Evolutionary conservation across 192 early-diverging fungal genomes (phyloP), one percentile per base, ranked within the genome.

Genomic region (Linnemannia zychae): DNA sequence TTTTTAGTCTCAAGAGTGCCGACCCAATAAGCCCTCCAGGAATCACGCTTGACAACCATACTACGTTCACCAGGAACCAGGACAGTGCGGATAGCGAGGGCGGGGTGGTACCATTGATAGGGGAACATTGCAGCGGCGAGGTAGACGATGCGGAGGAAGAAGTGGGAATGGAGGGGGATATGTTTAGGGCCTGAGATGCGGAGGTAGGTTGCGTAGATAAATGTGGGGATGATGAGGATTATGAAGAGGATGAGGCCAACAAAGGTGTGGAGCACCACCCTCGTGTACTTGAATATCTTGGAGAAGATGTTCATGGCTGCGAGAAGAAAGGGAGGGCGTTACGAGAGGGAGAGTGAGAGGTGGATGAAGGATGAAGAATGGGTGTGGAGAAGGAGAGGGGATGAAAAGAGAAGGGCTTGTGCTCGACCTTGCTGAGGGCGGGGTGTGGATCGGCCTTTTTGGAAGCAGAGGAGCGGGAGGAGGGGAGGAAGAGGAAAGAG

Each of bases 1-100:
- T 85, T 74, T 72, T 79, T 85, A 12, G 83, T 85, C 74, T 85
- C 83, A 12, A 85, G 77, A 4, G 83, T 79, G n/a, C 83, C 83
- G 22, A 85, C 83, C 83, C 83, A 85, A 33, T 85, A 85, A 22
- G 83, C 83, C 24, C 37, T 75, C 83, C 83, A 85, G 9, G 73
- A 67, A 24, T 85, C 83, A 22, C 83, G 83, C 49, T 85, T 79
- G 24, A 85, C 83, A 7, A 85, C 74, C 83, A 85, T 85, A 28
- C 66, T 71, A 0, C 83, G 66, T 16, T 74, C 83, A 18, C 83
- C 83, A 38, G 83, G 83, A 20, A 85, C 83, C 17, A 85, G 49
- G 20, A 57, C n/a, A 2, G 83, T 85, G 12, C 83, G 60, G 11
- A 85, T 36, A 46, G 77, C 49, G 11, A 85, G n/a, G 40, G 77